Conservation (phyloP, 768 basidiomycete genomes). For the Boletus huronensis region DNA sequence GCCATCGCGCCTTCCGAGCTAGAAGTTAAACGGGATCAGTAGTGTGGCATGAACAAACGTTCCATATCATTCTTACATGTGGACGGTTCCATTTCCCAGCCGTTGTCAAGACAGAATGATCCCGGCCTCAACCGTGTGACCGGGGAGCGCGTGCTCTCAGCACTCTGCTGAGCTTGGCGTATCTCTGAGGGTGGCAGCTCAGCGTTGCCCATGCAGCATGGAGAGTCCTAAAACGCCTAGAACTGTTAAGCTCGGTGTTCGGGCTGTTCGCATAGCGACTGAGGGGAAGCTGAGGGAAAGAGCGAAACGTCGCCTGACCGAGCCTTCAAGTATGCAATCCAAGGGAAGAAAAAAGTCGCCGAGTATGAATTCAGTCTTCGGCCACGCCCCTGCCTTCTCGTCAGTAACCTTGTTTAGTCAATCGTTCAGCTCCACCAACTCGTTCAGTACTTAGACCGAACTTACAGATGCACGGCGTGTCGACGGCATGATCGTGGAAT, state of each 20-base stretch:
- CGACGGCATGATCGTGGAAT: neutral
- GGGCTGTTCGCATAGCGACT: neutral
- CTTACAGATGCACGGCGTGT: neutral
- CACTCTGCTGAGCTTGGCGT: neutral
- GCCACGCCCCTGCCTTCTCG: slow-evolving; percentile 3
- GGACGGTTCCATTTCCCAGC: neutral
- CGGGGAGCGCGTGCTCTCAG: neutral
- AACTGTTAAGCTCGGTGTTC: neutral
- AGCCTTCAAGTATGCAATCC: neutral
- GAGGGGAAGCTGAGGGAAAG: neutral
- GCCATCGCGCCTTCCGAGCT: neutral
- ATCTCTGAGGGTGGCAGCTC: neutral
- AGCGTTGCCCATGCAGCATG: neutral
- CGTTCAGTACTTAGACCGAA: neutral
- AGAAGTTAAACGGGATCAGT: neutral
- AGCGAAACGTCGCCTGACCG: neutral
- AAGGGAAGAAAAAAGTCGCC: neutral
- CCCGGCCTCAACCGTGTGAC: neutral
- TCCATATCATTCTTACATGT: neutral
- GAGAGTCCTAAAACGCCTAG: neutral
- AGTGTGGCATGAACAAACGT: neutral
- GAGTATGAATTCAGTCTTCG: neutral
- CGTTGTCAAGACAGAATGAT: neutral
- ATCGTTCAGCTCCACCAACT: neutral
- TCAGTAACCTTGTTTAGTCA: neutral